Percentiles rank a stretch among this genome's conserved stretches.
phyloP scores from a whole-genome alignment of 176 grass and related monocot species.

The Aegilops tauschii region DNA sequence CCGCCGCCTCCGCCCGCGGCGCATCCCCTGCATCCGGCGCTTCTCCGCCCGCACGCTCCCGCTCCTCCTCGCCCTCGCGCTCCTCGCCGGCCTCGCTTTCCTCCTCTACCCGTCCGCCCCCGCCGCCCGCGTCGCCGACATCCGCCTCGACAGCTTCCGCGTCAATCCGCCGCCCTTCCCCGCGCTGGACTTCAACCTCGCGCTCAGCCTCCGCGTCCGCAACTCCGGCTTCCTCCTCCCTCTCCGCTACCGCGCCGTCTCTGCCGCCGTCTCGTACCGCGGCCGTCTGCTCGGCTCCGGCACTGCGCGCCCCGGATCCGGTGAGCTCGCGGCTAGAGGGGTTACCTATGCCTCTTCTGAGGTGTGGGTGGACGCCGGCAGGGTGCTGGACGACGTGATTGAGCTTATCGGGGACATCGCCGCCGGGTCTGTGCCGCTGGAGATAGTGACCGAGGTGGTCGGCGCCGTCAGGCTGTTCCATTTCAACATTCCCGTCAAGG shows the following conservation, averaged over 20 bases:
- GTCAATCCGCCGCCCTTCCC: constrained; percentile 10
- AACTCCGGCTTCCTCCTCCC: not conserved
- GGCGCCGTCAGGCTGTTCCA: constrained; percentile 27
- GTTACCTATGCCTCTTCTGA: constrained; percentile 17
- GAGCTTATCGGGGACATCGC: constrained; percentile 46
- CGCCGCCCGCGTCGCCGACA: not conserved
- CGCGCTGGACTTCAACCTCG: constrained; percentile 28
- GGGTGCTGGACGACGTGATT: constrained; percentile 40
- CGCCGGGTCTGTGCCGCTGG: constrained; percentile 42
- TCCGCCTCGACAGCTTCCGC: not conserved
- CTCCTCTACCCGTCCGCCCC: constrained; percentile 10
- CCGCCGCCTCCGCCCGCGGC: constrained; percentile 37
- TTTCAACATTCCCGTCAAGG: constrained; percentile 47
- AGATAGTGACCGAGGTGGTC: constrained; percentile 44
- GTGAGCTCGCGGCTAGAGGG: constrained; percentile 24
- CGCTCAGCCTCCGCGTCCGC: constrained; percentile 27
- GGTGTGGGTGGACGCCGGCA: constrained; percentile 46
- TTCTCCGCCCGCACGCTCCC: constrained; percentile 19
- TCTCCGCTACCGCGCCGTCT: constrained; percentile 34
- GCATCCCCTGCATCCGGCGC: constrained; percentile 11
- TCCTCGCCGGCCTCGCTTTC: constrained; percentile 18
- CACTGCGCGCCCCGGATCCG: constrained; percentile 10
- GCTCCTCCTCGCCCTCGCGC: constrained; percentile 30
- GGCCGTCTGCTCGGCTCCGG: constrained; percentile 42
- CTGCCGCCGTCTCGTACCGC: constrained; percentile 45